A percentile compares a stretch with the other conserved stretches of the same genome.
Evolutionary conservation across 352 stramenopile species (phyloP).

Genomic region (Globisporangium takayamanum): DNA sequence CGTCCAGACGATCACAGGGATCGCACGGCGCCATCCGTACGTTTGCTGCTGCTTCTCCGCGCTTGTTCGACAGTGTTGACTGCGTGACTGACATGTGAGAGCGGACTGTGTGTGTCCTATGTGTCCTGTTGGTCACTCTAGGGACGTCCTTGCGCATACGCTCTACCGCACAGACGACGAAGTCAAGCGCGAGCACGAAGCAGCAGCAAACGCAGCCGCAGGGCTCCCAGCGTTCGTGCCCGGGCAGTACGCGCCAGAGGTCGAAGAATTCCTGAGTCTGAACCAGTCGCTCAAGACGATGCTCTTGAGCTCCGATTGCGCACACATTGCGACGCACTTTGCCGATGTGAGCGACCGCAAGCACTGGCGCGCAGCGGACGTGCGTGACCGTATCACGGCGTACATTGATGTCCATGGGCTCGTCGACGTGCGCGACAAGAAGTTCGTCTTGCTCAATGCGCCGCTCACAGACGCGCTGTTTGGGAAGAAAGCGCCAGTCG

Average conservation of each 20-base stretch:
- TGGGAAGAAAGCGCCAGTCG: constrained; percentile 48
- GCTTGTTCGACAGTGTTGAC: too few species aligned
- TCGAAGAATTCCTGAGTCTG: constrained; percentile 62
- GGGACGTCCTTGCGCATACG: constrained; percentile 50
- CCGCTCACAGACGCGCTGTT: constrained; percentile 68
- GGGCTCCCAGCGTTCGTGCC: constrained; percentile 38
- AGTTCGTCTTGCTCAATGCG: constrained; percentile 60
- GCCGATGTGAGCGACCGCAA: constrained; percentile 30
- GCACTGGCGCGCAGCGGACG: constrained; percentile 40
- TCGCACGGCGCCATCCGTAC: constrained; percentile 62
- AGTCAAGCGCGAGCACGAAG: constrained; percentile 37
- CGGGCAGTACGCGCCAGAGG: constrained; percentile 53
- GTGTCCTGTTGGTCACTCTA: constrained; percentile 6
- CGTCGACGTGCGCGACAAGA: constrained; percentile 53
- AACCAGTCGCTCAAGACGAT: constrained; percentile 50
- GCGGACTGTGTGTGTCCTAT: background rate
- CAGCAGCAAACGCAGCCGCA: constrained; percentile 27
- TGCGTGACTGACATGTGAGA: background rate
- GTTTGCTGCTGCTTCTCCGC: constrained; percentile 15
- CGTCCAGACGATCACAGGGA: constrained; percentile 69
- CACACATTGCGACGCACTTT: constrained; percentile 16
- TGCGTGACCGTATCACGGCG: constrained; percentile 49
- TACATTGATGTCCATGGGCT: constrained; percentile 59
- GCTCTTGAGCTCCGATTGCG: constrained; percentile 21
- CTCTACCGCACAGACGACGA: constrained; percentile 52